These are phyloP conservation scores for Zasmidium cellare DNA, from an alignment of 2,329 filamentous ascomycete genomes.

Conservation along the genomic window DNA sequence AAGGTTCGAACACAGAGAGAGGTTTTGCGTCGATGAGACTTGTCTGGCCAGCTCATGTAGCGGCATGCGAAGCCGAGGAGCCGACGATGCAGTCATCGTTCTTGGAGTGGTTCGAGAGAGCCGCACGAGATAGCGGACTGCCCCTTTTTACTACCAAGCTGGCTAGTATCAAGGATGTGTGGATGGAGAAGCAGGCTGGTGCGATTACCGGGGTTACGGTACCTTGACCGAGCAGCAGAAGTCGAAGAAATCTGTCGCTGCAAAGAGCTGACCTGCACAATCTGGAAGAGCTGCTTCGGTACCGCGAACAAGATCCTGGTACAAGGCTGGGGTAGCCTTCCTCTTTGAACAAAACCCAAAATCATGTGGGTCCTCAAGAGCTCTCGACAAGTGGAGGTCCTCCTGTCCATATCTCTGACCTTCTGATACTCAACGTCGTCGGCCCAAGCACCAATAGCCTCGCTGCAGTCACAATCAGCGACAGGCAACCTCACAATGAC, in stretches of 20 bases:
- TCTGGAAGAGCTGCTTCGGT: too few species aligned
- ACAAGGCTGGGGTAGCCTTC: background rate
- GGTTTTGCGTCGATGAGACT: background rate
- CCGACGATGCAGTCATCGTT: background rate
- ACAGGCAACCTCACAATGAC: background rate
- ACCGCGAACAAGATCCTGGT: too few species aligned
- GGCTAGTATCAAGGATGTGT: background rate
- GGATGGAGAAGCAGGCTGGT: background rate
- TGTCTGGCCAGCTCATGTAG: background rate
- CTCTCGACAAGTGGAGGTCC: too few species aligned
- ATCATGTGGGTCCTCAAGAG: too few species aligned
- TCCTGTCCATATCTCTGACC: too few species aligned
- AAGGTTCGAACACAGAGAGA: background rate
- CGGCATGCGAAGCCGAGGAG: background rate
- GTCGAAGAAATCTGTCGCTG: background rate
- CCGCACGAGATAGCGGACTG: background rate
- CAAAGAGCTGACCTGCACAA: background rate
- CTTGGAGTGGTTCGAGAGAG: background rate
- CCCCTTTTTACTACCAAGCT: background rate
- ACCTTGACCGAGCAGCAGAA: too few species aligned
- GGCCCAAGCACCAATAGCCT: too few species aligned
- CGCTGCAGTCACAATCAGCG: too few species aligned
- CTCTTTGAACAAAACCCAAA: background rate
- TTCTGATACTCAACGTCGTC: too few species aligned
- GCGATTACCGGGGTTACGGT: too few species aligned